These are phyloP conservation scores for Tylopilus sp. DNA, from an alignment of 768 basidiomycete genomes.

Conservation along the genomic window DNA sequence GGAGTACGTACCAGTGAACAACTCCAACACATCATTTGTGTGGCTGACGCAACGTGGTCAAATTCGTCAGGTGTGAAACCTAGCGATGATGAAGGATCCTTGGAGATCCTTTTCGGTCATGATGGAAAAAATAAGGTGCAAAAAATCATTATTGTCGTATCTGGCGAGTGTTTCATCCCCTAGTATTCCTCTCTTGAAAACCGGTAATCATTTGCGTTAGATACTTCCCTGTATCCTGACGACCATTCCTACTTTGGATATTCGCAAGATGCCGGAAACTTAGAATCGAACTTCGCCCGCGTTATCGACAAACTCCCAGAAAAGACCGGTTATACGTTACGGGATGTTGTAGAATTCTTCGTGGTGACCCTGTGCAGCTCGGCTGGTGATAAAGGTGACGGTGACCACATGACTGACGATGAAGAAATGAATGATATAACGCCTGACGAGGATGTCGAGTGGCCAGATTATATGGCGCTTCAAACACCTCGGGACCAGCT, in stretches of 20 bases:
- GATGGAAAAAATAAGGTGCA: neutral
- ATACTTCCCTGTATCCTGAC: conserved; percentile 65
- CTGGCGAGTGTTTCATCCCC: conserved; percentile 36
- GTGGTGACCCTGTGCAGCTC: conserved; percentile 27
- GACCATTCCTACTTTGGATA: conserved; percentile 57
- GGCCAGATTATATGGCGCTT: neutral
- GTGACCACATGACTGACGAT: conserved; percentile 38
- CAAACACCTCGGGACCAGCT: neutral
- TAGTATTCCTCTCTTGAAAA: no score
- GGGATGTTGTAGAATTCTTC: conserved; percentile 43
- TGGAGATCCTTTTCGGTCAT: conserved; percentile 45
- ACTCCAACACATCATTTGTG: no score
- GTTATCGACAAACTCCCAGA: conserved; percentile 46
- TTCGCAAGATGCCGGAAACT: conserved; percentile 39
- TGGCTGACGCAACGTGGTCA: neutral
- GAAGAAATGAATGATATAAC: conserved; percentile 11
- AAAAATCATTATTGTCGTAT: conserved; percentile 43
- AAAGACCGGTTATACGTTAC: conserved; percentile 40
- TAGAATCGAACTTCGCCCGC: conserved; percentile 37
- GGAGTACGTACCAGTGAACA: conserved; percentile 33
- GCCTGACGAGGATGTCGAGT: conserved; percentile 17
- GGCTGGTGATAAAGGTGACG: conserved; percentile 32
- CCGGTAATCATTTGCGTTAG: conserved; percentile 30
- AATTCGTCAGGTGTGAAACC: conserved; percentile 39
- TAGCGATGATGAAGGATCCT: conserved; percentile 64